phyloP scores from a whole-genome alignment of 306 rosid species.

The Prunus mira region DNA sequence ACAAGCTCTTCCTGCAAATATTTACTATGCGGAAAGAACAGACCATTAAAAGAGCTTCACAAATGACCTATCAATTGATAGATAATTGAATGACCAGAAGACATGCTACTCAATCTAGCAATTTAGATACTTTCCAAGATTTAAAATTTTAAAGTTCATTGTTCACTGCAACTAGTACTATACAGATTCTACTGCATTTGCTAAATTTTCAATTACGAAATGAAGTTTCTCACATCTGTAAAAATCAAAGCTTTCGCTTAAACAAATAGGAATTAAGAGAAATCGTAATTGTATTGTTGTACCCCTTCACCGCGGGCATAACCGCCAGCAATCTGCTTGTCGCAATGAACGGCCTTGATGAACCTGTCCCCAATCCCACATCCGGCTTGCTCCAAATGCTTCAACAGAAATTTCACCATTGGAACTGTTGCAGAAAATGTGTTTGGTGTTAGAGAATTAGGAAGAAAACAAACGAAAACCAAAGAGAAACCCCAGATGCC shows the following conservation, averaged over 20 bases:
- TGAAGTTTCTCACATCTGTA: background rate
- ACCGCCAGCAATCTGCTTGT: constrained; percentile 46
- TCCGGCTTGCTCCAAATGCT: constrained; percentile 69
- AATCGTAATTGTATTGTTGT: background rate
- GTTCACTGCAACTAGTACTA: background rate
- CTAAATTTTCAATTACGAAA: background rate
- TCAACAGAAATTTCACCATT: constrained; percentile 59
- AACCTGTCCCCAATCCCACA: constrained; percentile 56
- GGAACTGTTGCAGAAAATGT: constrained; percentile 45
- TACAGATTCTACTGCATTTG: background rate
- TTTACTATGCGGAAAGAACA: background rate
- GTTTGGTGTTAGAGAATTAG: background rate
- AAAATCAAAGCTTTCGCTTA: background rate
- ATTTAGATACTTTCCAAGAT: background rate
- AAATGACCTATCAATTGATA: background rate
- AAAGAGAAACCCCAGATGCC: background rate
- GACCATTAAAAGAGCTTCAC: background rate
- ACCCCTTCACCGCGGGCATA: constrained; percentile 75
- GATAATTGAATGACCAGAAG: background rate
- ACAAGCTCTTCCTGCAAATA: background rate
- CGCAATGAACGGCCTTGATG: constrained; percentile 56
- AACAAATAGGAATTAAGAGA: background rate
- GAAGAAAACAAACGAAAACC: background rate
- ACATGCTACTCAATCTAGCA: background rate
- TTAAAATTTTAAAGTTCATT: background rate